Percentiles rank a stretch among this genome's conserved stretches.
These are phyloP conservation scores for Neurospora sp. DNA, from an alignment of 2,329 filamentous ascomycete genomes.

Conservation along the genomic window DNA sequence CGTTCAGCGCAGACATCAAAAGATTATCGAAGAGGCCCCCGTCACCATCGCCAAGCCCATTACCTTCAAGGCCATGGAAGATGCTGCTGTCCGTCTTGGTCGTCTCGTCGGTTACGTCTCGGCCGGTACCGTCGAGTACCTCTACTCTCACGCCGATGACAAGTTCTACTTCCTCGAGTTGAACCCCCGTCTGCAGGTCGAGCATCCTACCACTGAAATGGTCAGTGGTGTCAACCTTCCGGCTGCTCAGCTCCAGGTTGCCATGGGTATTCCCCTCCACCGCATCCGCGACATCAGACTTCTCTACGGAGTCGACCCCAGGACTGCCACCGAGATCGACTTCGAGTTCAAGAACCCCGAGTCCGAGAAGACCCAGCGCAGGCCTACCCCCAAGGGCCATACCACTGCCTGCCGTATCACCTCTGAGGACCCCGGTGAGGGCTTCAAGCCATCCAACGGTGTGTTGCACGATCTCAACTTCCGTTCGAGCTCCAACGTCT, in stretches of 20 bases:
- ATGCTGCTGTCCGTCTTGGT: slow-evolving; percentile 87
- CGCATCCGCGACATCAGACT: slow-evolving; percentile 92
- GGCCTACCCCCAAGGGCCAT: slow-evolving; percentile 89
- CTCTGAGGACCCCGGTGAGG: slow-evolving; percentile 95
- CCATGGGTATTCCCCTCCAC: slow-evolving; percentile 95
- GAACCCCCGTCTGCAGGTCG: slow-evolving; percentile 97
- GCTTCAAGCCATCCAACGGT: slow-evolving; percentile 98
- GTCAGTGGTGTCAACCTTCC: slow-evolving; percentile 95
- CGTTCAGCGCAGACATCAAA: slow-evolving; percentile 95
- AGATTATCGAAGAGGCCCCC: slow-evolving; percentile 98
- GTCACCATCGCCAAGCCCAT: slow-evolving; percentile 86
- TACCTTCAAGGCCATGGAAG: slow-evolving; percentile 95
- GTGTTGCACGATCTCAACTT: slow-evolving; percentile 99
- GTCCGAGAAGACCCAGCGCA: slow-evolving; percentile 74
- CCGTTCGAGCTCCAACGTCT: slow-evolving; percentile 95
- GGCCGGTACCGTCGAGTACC: slow-evolving; percentile 95
- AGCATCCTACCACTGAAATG: slow-evolving; percentile 99
- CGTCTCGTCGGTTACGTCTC: slow-evolving; percentile 96
- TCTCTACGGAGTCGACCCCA: slow-evolving; percentile 89
- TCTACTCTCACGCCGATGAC: slow-evolving; percentile 95
- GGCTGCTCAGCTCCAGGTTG: slow-evolving; percentile 94
- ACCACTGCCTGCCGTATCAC: slow-evolving; percentile 98
- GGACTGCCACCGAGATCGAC: slow-evolving; percentile 78
- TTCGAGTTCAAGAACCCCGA: slow-evolving; percentile 88
- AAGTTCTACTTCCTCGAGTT: slow-evolving; percentile 99